Percentiles rank a stretch among this genome's conserved stretches.
Evolutionary conservation across 2,329 filamentous ascomycete genomes (phyloP).

Genomic region (Aspergillus sp.): DNA sequence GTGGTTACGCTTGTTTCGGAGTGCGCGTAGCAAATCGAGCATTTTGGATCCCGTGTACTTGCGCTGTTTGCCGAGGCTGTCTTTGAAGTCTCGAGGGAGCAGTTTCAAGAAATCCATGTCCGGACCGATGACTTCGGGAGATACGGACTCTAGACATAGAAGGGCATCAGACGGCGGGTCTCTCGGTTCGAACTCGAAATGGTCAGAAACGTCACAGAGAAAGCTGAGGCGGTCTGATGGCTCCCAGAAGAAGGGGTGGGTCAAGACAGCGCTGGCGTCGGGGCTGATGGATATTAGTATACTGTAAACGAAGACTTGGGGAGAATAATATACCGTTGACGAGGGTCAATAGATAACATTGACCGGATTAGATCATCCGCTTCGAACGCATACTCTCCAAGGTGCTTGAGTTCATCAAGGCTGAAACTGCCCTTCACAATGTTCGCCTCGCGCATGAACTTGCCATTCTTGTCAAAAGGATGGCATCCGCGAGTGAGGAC

Average conservation of each 20-base stretch:
- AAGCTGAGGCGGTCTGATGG: constrained; percentile 86
- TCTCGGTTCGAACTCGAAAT: constrained; percentile 88
- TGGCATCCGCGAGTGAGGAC: constrained; percentile 91
- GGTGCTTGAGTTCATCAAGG: constrained; percentile 66
- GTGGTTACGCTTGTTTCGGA: constrained; percentile 96
- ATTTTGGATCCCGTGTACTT: constrained; percentile 86
- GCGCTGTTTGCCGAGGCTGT: constrained; percentile 87
- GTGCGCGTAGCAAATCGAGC: constrained; percentile 80
- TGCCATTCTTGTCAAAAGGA: constrained; percentile 90
- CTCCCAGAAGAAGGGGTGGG: constrained; percentile 96
- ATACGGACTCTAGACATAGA: constrained; percentile 54
- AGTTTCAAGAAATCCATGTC: constrained; percentile 74
- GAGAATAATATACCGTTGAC: constrained; percentile 48
- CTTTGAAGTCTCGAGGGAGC: constrained; percentile 79
- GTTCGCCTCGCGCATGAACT: constrained; percentile 95
- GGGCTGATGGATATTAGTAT: constrained; percentile 48
- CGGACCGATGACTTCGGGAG: constrained; percentile 46
- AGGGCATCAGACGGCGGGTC: constrained; percentile 75
- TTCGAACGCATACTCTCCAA: constrained; percentile 83
- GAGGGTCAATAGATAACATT: constrained; percentile 71
- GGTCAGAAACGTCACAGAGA: constrained; percentile 93
- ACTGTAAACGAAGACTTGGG: neutral
- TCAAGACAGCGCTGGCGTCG: constrained; percentile 74
- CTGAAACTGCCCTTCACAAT: constrained; percentile 87
- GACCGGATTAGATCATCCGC: constrained; percentile 80